phyloP scores from a whole-genome alignment of 768 basidiomycete genomes.

The Phlebiopsis gigantea region DNA sequence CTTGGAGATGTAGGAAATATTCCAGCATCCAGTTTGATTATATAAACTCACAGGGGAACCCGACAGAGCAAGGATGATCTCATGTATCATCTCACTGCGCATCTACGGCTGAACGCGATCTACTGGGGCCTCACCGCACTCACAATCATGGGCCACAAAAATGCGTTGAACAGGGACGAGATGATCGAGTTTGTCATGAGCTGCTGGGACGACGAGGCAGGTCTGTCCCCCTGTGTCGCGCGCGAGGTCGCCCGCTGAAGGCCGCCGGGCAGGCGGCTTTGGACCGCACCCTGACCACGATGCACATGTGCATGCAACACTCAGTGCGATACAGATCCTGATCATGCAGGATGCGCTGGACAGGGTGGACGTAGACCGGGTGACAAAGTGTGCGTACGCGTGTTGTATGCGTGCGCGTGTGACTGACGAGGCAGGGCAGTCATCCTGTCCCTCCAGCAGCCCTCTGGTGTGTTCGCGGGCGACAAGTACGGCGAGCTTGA shows the following conservation, averaged over 20 bases:
- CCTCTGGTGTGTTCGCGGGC: conserved; percentile 85
- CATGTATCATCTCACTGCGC: conserved; percentile 84
- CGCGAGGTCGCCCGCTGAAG: conserved; percentile 4
- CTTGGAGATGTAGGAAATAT: too few species aligned
- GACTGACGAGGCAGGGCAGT: conserved; percentile 37
- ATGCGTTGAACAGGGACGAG: conserved; percentile 77
- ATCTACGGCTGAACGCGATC: conserved; percentile 91
- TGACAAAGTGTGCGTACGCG: conserved; percentile 59
- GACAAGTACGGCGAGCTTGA: conserved; percentile 91
- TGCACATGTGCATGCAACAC: conserved; percentile 79
- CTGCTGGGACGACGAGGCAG: conserved; percentile 90
- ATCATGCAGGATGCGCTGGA: conserved; percentile 79
- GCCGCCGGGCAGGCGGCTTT: conserved; percentile 64
- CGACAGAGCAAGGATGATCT: conserved; percentile 80
- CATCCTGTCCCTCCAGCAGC: conserved; percentile 79
- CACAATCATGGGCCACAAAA: conserved; percentile 69
- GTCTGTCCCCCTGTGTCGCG: conserved; percentile 9
- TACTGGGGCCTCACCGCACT: conserved; percentile 96
- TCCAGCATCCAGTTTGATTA: too few species aligned
- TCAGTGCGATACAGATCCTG: conserved; percentile 91
- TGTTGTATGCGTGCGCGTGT: neutral
- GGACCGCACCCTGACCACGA: conserved; percentile 93
- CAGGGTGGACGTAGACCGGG: conserved; percentile 59
- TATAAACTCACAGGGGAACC: too few species aligned
- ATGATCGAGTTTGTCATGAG: conserved; percentile 88